Evolutionary conservation across 768 basidiomycete genomes (phyloP), one percentile per base, ranked within the genome.

Genomic region (Cubamyces sp.): DNA sequence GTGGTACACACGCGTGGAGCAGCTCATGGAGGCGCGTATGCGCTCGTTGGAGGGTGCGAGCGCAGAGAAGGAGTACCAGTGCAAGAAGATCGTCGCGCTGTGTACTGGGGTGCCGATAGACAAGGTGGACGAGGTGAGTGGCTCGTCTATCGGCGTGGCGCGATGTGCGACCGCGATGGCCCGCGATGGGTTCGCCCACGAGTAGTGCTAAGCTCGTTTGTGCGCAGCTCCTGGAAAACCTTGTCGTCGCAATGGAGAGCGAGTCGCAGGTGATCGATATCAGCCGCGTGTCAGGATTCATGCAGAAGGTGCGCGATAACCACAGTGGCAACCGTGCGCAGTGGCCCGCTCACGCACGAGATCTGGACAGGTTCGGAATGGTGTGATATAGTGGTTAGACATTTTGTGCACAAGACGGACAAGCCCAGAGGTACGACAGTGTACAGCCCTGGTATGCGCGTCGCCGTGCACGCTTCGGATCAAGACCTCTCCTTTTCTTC

Each of bases 61-160:
- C 68, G 89, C 90, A 18, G 93, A 94, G 76, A 94, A 91, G 76
- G 92, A 95, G 71, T 88, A 90, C 69, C 89, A 94, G 74, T 96
- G 92, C 78, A 89, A 91, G 76, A 95, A 87, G 77, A 88, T 98
- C 62, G 88, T 99, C 25, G 87, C 94, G 15, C 77, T 95, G 43
- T 96, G 93, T 73, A 91, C 93, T 3, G 91, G 91, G 21, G 87
- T 95, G 49, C 85, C 91, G 2, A 81, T 91, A 47, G 94, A 96
- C 69, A 87, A 89, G 74, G 90, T 98, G 54, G 96, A 97, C 73
- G 87, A 87, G 71, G 95, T 96, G 73, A 81, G 89, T 83, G 28
- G 26, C 28, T 11, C 37, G 37, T 56, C 12, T 46, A 30, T 16
- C 26, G 18, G 21, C 16, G 26, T 30, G 19, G 41, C 53, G 23